phyloP scores from a whole-genome alignment of 176 grass and related monocot species.

The Avena sativa region DNA sequence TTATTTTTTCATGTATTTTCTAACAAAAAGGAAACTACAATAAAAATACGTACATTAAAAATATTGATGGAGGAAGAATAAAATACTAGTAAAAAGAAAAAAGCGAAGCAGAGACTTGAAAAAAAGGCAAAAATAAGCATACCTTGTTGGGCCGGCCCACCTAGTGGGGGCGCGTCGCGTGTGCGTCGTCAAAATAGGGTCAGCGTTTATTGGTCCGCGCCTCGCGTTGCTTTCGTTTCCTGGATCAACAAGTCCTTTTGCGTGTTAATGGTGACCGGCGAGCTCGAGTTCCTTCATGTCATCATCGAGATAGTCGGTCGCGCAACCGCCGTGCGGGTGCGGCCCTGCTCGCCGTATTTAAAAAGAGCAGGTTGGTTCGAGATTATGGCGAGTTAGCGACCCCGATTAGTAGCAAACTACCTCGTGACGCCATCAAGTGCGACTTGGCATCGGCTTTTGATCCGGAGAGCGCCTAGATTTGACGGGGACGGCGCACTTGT shows the following conservation, averaged over 20 bases:
- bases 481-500: neutral
- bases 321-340: neutral
- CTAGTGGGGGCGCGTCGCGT: too few species aligned
- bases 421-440: neutral
- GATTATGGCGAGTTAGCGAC: neutral
- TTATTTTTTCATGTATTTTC: too few species aligned
- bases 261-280: neutral
- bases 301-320: neutral
- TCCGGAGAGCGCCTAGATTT: neutral
- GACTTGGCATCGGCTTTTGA: neutral
- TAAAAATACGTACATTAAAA: too few species aligned
- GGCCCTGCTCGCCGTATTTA: neutral
- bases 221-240: too few species aligned
- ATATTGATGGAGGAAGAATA: too few species aligned
- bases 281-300: neutral
- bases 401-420: neutral
- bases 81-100: too few species aligned
- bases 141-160: too few species aligned
- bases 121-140: too few species aligned
- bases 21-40: too few species aligned
- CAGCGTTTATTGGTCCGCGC: too few species aligned
- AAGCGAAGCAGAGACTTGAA: too few species aligned
- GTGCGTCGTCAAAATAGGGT: too few species aligned
- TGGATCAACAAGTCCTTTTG: neutral
- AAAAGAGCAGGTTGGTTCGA: neutral